Evolutionary conservation across 768 basidiomycete species (phyloP), one percentile per base, ranked within the genome.

Genomic region (Daedaleopsis sinensis): DNA sequence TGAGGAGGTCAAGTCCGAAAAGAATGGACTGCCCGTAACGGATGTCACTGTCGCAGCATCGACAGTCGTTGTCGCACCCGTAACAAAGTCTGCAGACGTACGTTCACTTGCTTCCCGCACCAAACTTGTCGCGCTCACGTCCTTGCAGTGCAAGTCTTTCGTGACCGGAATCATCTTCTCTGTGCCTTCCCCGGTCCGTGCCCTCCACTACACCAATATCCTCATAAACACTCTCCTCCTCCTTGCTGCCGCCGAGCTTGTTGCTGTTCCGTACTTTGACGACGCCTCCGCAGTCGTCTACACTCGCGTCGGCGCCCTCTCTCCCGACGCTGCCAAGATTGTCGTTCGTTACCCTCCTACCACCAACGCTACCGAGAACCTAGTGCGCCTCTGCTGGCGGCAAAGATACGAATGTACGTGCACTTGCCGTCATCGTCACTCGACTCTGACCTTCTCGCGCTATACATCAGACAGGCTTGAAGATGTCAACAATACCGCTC

Each of bases 241-340:
- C 27, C 61, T 72, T 24, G 63, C 74, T 52, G 69, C 72, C 6
- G 61, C 73, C 36, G 90, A 93, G 69, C 81, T 86, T 63, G 73
- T 81, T 50, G 64, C 77, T 21, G 77, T 82, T 1, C 89, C 91
- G 4, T 78, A 83, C 65, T 69, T 85, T 57, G 83, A 86, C 68
- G 67, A 82, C 49, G 84, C 86, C 16, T 42, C 73, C 10, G 79
- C 82, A 67, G 81, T 90, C 61, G 73, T 77, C 13, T 93, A 89
- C 71, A 84, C 85, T 3, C 82, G 91, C 52, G 76, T 91, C 57
- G 91, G 91, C 16, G 89, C 89, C 3, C 80, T 92, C 58, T 83
- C 86, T 64, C 83, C 86, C 4, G 82, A 86, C 66, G 75, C 77
- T 47, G 86, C 77, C 61, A 91, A 89, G 71, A 77, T 92, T 46